Evolutionary conservation across 208 protist genomes (phyloP).

Genomic region (Angomonas deanei): DNA sequence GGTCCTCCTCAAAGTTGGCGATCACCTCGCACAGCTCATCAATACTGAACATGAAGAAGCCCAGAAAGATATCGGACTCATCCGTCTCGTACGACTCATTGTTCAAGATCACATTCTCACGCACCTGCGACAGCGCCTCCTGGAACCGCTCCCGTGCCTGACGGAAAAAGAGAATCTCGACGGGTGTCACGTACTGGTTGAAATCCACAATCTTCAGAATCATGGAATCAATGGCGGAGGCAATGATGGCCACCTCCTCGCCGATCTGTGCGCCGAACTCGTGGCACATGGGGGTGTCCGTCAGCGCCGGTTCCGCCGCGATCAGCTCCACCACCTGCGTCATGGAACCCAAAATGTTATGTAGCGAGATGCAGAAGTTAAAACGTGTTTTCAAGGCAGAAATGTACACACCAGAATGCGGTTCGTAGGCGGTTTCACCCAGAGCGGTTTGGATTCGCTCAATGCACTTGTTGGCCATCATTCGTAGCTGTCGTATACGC

Average conservation of each 20-base stretch:
- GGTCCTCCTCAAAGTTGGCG: constrained; percentile 53
- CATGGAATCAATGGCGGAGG: constrained; percentile 86
- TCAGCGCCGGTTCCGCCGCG: constrained; percentile 44
- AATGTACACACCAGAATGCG: constrained; percentile 66
- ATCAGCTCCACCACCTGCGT: constrained; percentile 79
- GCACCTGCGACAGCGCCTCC: constrained; percentile 72
- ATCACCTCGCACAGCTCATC: constrained; percentile 86
- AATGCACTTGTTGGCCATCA: constrained; percentile 66
- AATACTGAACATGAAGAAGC: constrained; percentile 90
- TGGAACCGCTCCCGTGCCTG: constrained; percentile 80
- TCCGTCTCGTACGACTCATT: constrained; percentile 90
- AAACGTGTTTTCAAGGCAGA: constrained; percentile 52
- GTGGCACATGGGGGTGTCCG: constrained; percentile 79
- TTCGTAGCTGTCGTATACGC: constrained; percentile 72
- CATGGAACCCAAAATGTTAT: constrained; percentile 77
- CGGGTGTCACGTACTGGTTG: constrained; percentile 42
- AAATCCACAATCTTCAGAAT: constrained; percentile 90
- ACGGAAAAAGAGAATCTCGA: constrained; percentile 73
- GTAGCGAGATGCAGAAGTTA: constrained; percentile 66
- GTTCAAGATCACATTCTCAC: constrained; percentile 84
- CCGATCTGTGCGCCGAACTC: constrained; percentile 62
- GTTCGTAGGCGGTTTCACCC: constrained; percentile 76
- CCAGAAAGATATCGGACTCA: constrained; percentile 83
- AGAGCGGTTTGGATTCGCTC: constrained; percentile 55
- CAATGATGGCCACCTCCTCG: constrained; percentile 71